Evolutionary conservation across 1,284 basidiomycete species (phyloP).

Genomic region (Boletus semigastroideus): DNA sequence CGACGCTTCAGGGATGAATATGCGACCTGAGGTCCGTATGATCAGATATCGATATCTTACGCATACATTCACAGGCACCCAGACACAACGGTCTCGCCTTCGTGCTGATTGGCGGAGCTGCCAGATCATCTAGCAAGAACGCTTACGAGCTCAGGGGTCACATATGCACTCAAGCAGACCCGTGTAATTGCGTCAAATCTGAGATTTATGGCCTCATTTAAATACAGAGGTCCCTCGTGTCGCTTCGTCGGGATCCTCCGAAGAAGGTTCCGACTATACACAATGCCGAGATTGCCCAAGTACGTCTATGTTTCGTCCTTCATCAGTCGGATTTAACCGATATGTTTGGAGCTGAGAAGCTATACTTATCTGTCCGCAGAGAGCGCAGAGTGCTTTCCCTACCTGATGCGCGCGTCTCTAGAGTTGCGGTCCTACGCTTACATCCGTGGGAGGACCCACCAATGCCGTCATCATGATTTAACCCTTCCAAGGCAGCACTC

Average conservation of each 20-base stretch:
- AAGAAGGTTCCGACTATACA: slow-evolving; percentile 17
- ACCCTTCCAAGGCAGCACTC: slow-evolving; percentile 21
- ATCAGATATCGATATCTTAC: background rate
- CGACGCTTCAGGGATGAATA: background rate
- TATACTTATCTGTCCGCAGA: slow-evolving; percentile 6
- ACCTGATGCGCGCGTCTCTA: slow-evolving; percentile 22
- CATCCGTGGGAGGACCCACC: slow-evolving; percentile 24
- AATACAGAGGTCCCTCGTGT: slow-evolving; percentile 15
- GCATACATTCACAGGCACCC: background rate
- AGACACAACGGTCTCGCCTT: background rate
- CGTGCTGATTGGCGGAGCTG: slow-evolving; percentile 11
- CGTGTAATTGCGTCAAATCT: slow-evolving; percentile 26
- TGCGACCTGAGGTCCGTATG: background rate
- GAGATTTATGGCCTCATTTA: slow-evolving; percentile 30
- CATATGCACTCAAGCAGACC: slow-evolving; percentile 6
- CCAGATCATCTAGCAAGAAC: slow-evolving; percentile 4
- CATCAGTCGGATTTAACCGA: slow-evolving; percentile 19
- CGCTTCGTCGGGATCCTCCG: slow-evolving; percentile 26
- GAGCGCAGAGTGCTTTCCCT: background rate
- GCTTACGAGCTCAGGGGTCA: slow-evolving; percentile 25
- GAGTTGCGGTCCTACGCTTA: slow-evolving; percentile 20
- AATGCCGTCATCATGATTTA: slow-evolving; percentile 34
- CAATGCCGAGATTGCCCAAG: slow-evolving; percentile 18
- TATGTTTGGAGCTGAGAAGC: slow-evolving; percentile 10
- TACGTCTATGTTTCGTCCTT: slow-evolving; percentile 11